Conservation (phyloP, 129 eudicot genomes). For the Chrysanthemum seticuspe region DNA sequence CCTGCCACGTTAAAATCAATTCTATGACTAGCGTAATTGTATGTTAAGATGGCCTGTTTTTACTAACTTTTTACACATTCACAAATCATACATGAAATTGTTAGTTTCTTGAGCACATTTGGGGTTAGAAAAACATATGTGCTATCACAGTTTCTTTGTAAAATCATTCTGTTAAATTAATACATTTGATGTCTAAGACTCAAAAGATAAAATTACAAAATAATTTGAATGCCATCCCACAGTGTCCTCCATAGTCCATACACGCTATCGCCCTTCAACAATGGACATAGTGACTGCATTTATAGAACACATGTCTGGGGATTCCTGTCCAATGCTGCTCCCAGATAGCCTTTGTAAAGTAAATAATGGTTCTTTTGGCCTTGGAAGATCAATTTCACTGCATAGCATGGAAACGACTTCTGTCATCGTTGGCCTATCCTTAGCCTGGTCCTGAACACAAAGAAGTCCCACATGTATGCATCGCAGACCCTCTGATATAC, state of each 20-base stretch:
- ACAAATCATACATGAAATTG: background rate
- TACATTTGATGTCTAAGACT: background rate
- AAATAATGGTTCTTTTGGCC: no score
- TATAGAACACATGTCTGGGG: no score
- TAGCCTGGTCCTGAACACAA: slow-evolving; percentile 39
- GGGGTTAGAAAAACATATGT: background rate
- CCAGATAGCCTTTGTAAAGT: no score
- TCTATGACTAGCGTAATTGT: background rate
- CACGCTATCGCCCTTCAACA: slow-evolving; percentile 19
- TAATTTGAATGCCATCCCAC: no score
- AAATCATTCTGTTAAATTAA: background rate
- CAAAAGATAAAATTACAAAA: no score
- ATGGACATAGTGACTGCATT: no score
- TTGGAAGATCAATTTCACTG: slow-evolving; percentile 16
- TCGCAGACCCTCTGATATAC: slow-evolving; percentile 27
- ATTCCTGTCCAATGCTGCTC: no score
- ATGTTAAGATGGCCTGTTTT: background rate
- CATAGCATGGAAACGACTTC: slow-evolving; percentile 36
- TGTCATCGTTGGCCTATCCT: slow-evolving; percentile 41
- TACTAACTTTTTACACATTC: background rate
- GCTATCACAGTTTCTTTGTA: background rate
- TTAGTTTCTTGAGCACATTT: background rate
- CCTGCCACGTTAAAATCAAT: background rate
- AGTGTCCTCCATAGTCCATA: no score
- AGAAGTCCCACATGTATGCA: slow-evolving; percentile 47